Evolutionary conservation across 345 rosid genomes (phyloP).

Genomic region (Lepidium didymum): DNA sequence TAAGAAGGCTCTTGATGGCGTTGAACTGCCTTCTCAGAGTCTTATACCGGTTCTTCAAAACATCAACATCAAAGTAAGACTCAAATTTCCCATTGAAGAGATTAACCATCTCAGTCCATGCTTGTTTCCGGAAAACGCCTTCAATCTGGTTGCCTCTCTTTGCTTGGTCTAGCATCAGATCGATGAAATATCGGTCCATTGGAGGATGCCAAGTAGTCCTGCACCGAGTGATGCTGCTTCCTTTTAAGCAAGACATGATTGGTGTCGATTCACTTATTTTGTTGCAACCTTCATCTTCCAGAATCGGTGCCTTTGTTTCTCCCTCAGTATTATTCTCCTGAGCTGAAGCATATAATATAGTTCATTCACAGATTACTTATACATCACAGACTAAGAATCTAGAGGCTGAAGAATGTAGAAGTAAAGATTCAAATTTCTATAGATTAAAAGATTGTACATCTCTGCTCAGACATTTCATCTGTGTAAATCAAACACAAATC

Average conservation of each 20-base stretch:
- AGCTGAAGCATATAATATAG: conserved; percentile 5
- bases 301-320: conserved; percentile 26
- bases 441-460: conserved; percentile 35
- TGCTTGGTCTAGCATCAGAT: conserved; percentile 70
- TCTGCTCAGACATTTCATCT: conserved; percentile 37
- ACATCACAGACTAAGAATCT: background rate
- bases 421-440: background rate
- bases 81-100: conserved; percentile 66
- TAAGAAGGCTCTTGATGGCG: conserved; percentile 59
- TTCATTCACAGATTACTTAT: background rate
- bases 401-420: background rate
- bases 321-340: conserved; percentile 6
- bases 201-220: conserved; percentile 85
- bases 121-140: conserved; percentile 66
- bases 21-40: conserved; percentile 67
- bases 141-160: conserved; percentile 68
- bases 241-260: background rate
- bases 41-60: conserved; percentile 79
- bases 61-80: conserved; percentile 52
- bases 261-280: conserved; percentile 25
- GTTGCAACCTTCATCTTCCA: conserved; percentile 35
- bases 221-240: conserved; percentile 29
- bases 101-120: conserved; percentile 75
- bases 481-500: conserved; percentile 61
- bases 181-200: conserved; percentile 77